phyloP scores from a whole-genome alignment of 1,284 basidiomycete genomes.

The Schizophyllum amplum region DNA sequence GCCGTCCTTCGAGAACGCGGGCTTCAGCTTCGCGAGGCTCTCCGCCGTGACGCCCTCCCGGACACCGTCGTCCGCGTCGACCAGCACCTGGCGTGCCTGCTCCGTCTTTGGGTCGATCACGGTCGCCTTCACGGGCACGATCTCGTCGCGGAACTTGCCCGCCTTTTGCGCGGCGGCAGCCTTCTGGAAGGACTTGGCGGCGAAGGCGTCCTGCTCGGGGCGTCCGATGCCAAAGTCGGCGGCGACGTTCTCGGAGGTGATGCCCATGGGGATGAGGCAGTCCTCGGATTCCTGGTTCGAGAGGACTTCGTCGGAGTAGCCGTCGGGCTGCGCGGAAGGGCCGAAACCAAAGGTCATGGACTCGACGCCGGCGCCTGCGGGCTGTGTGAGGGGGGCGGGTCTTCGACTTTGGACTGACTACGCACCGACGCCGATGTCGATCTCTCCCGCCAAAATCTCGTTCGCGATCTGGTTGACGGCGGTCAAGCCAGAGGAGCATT shows the following conservation, averaged over 20 bases:
- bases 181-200: conserved; percentile 81
- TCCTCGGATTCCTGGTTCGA: conserved; percentile 78
- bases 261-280: conserved; percentile 94
- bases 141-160: conserved; percentile 90
- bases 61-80: conserved; percentile 89
- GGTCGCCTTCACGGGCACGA: conserved; percentile 77
- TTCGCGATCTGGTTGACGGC: conserved; percentile 90
- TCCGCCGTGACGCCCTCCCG: conserved; percentile 87
- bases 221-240: conserved; percentile 70
- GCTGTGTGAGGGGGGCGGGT: background rate
- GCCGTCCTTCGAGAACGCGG: conserved; percentile 87
- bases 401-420: conserved; percentile 7
- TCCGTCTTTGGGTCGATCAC: conserved; percentile 81
- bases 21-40: conserved; percentile 86
- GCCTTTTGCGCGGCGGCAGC: conserved; percentile 84
- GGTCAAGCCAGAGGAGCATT: conserved; percentile 90
- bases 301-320: conserved; percentile 78
- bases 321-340: conserved; percentile 59
- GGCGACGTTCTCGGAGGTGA: conserved; percentile 96
- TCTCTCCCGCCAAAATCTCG: conserved; percentile 77
- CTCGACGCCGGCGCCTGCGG: conserved; percentile 85
- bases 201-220: conserved; percentile 75
- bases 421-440: conserved; percentile 89
- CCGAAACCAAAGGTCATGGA: conserved; percentile 90
- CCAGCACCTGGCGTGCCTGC: conserved; percentile 70